phyloP scores from a whole-genome alignment of 1,139 yeast genomes.

The Kodamaea anthophila region DNA sequence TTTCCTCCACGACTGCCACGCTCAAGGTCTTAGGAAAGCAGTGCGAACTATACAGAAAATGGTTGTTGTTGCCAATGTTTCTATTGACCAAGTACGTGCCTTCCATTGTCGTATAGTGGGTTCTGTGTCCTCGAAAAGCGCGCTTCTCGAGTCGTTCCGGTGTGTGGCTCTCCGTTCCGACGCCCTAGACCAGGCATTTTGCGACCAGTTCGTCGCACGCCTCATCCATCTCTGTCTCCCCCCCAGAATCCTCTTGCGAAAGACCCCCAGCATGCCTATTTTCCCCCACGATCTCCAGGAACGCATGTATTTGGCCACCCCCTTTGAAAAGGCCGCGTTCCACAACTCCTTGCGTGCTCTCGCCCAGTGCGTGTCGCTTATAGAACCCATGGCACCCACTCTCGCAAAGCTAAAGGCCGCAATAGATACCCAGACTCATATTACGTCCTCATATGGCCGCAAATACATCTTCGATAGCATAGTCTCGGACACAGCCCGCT shows the following conservation, averaged over 20 bases:
- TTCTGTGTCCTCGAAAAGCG: conserved; percentile 13
- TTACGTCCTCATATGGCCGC: conserved; percentile 15
- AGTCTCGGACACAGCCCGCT: conserved; percentile 17
- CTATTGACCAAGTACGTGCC: neutral
- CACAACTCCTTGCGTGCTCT: conserved; percentile 24
- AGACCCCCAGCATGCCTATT: conserved; percentile 1
- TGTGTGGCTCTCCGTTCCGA: conserved; percentile 14
- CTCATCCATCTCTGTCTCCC: conserved; percentile 9
- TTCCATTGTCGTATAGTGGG: conserved; percentile 6
- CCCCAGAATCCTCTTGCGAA: conserved; percentile 6
- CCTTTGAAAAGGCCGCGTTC: conserved; percentile 16
- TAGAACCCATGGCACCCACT: no score
- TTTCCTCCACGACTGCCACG: conserved; percentile 1
- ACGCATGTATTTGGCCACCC: conserved; percentile 10
- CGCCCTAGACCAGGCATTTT: conserved; percentile 11
- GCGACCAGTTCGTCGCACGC: conserved; percentile 12
- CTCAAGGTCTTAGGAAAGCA: conserved; percentile 1
- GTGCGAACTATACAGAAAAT: conserved; percentile 3
- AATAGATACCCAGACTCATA: conserved; percentile 8
- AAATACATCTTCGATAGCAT: conserved; percentile 16
- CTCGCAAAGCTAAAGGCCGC: no score
- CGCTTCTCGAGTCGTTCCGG: conserved; percentile 19
- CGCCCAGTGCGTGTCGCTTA: conserved; percentile 26
- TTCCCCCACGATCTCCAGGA: conserved; percentile 15
- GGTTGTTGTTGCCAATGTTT: conserved; percentile 1